A percentile compares a stretch with the other conserved stretches of the same genome.
Conservation (phyloP, 306 rosid species). For the Cicer bijugum region DNA sequence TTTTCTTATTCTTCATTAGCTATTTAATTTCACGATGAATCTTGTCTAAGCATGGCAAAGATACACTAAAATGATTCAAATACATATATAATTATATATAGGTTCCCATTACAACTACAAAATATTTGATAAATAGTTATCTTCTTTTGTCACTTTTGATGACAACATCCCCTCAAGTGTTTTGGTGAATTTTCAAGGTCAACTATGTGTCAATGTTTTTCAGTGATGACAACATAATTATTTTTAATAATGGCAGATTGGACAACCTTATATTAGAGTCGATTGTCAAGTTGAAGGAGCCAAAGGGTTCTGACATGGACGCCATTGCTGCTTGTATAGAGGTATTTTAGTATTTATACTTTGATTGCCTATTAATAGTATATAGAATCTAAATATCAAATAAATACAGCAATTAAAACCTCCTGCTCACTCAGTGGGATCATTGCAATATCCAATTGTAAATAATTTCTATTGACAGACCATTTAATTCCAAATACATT, state of each 20-base stretch:
- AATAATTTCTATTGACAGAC: conserved; percentile 1
- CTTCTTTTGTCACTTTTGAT: conserved; percentile 26
- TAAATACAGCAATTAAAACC: not conserved
- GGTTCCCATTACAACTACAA: conserved; percentile 13
- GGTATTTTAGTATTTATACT: conserved; percentile 53
- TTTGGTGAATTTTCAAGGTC: conserved; percentile 36
- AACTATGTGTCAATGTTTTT: conserved; percentile 35
- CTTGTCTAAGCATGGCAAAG: conserved; percentile 34
- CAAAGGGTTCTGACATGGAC: conserved; percentile 85
- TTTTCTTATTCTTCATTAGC: conserved; percentile 28
- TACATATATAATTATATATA: not conserved
- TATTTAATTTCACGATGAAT: conserved; percentile 27
- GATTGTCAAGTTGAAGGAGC: conserved; percentile 77
- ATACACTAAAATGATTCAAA: conserved; percentile 20
- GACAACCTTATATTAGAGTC: conserved; percentile 82
- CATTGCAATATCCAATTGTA: not conserved
- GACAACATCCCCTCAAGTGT: conserved; percentile 13
- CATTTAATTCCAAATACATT: conserved; percentile 7
- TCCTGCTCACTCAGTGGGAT: not conserved
- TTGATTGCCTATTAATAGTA: conserved; percentile 29
- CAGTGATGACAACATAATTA: conserved; percentile 22
- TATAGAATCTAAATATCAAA: conserved; percentile 23
- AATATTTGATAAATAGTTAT: conserved; percentile 9
- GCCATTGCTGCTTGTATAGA: conserved; percentile 79
- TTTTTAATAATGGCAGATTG: conserved; percentile 66